A percentile compares a stretch with the other conserved stretches of the same genome.
These are phyloP conservation scores for Actinomortierella wolfii DNA, from an alignment of 371 early-diverging fungal genomes.

Conservation along the genomic window DNA sequence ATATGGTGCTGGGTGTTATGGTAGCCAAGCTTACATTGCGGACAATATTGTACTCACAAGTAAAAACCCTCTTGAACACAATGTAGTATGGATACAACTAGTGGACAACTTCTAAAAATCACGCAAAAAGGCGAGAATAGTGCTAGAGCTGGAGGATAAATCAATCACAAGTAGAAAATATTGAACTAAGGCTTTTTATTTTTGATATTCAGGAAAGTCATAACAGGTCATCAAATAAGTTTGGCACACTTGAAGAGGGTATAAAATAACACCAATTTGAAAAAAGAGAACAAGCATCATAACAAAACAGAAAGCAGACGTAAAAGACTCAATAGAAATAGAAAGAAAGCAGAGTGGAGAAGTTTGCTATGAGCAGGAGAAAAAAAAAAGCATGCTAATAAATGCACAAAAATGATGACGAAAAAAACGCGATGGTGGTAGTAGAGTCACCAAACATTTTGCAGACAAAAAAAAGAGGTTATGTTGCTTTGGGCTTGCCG, in stretches of 20 bases:
- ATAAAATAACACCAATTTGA: background rate
- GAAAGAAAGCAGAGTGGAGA: conserved; percentile 1
- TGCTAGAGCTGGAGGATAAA: background rate
- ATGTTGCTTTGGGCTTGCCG: conserved; percentile 22
- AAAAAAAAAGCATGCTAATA: background rate
- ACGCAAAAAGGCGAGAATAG: background rate
- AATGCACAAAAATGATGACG: too few relatives aligned
- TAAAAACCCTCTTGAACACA: background rate
- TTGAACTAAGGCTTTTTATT: too few relatives aligned
- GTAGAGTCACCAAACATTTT: too few relatives aligned
- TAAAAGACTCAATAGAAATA: background rate
- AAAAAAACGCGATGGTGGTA: too few relatives aligned
- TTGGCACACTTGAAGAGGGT: background rate
- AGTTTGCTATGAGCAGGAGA: background rate
- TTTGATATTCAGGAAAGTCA: background rate
- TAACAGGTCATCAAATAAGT: background rate
- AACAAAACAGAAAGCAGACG: background rate
- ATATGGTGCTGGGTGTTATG: background rate
- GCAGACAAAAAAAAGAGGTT: background rate
- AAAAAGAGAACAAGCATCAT: background rate
- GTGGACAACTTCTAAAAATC: background rate
- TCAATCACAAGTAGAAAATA: too few relatives aligned
- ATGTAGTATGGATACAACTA: background rate
- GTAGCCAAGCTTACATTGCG: too few relatives aligned
- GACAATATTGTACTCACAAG: too few relatives aligned